Percentiles rank a stretch among this genome's conserved stretches.
Evolutionary conservation across 1,139 yeast species (phyloP).

Genomic region (Sugiyamaella pinicola): DNA sequence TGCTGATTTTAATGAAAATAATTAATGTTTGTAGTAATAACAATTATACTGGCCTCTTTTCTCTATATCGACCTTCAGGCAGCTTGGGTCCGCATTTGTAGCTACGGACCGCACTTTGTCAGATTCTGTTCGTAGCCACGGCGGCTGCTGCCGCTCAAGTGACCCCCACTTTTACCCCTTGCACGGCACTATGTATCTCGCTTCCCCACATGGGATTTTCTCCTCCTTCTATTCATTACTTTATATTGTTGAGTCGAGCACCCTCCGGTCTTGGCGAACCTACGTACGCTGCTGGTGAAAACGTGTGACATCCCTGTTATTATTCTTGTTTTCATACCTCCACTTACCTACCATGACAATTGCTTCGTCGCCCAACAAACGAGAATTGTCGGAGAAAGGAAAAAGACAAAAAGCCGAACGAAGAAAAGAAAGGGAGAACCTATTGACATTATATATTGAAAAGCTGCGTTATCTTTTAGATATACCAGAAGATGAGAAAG

Average conservation of each 20-base stretch:
- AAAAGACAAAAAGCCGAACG: conserved; percentile 1
- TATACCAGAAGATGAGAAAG: conserved; percentile 1
- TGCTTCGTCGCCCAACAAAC: not conserved
- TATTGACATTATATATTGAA: conserved; percentile 1
- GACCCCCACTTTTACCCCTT: conserved; percentile 1
- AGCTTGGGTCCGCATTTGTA: no score
- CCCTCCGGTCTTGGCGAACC: not conserved
- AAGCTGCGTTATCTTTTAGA: not conserved
- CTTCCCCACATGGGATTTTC: conserved; percentile 1
- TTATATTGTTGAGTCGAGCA: not conserved
- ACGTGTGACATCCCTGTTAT: no score
- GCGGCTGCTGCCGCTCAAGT: not conserved
- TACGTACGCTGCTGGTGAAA: not conserved
- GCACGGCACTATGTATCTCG: not conserved
- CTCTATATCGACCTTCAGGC: no score
- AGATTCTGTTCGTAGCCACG: no score
- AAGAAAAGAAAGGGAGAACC: conserved; percentile 2
- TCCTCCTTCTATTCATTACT: not conserved
- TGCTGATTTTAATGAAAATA: conserved; percentile 13
- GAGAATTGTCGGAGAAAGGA: conserved; percentile 2
- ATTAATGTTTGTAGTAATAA: conserved; percentile 1
- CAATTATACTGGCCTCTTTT: not conserved
- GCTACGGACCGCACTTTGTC: no score
- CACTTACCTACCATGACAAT: not conserved
- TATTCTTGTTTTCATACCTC: not conserved